Conservation (phyloP, 2,329 filamentous ascomycete species). For the Stachybotrys elegans region DNA sequence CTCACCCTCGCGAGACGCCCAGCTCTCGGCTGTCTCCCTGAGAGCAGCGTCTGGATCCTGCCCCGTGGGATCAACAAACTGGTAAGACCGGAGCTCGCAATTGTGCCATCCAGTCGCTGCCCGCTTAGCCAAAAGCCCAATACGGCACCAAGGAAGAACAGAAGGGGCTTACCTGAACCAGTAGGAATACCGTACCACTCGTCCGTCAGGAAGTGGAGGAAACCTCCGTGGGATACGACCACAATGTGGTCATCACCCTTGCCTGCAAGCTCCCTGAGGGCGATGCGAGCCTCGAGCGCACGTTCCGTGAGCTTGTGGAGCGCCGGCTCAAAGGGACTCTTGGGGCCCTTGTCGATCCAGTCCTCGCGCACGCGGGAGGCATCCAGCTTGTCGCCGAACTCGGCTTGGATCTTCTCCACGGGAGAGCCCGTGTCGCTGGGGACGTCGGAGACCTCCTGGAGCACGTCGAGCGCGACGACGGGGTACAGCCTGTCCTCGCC, state of each 20-base stretch:
- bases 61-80: constrained; percentile 51
- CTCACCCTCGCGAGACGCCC: constrained; percentile 37
- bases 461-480: constrained; percentile 64
- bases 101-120: constrained; percentile 70
- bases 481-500: constrained; percentile 38
- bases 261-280: constrained; percentile 43
- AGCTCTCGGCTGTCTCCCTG: constrained; percentile 44
- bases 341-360: constrained; percentile 64
- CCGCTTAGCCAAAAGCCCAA: neutral
- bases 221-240: constrained; percentile 77
- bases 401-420: constrained; percentile 45
- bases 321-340: constrained; percentile 40
- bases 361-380: constrained; percentile 52
- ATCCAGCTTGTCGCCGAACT: constrained; percentile 63
- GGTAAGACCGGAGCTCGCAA: constrained; percentile 65
- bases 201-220: constrained; percentile 79
- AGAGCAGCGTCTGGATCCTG: constrained; percentile 42
- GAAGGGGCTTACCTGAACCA: constrained; percentile 27
- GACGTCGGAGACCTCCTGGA: constrained; percentile 72
- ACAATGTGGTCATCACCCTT: constrained; percentile 58
- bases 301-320: constrained; percentile 52
- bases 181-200: constrained; percentile 64
- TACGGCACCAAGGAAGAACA: neutral
- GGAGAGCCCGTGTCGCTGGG: constrained; percentile 73
- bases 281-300: constrained; percentile 55